phyloP scores from a whole-genome alignment of 2,329 filamentous ascomycete species.

The Paradendryphiella salina region DNA sequence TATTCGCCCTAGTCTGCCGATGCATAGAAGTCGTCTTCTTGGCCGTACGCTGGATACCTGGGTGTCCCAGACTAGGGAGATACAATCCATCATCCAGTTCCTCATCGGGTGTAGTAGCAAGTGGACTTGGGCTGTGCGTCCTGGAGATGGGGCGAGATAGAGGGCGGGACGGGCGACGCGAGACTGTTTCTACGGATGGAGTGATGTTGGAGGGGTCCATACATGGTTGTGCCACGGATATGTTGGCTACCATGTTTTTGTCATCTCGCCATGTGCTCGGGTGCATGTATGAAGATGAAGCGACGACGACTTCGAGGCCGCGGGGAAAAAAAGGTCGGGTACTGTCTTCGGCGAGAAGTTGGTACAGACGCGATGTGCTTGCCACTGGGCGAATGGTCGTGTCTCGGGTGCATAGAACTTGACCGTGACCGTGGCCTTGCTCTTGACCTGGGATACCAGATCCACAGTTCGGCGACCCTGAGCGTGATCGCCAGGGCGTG shows the following conservation, averaged over 20 bases:
- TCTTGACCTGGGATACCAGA: not conserved
- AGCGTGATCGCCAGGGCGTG: conserved; percentile 10
- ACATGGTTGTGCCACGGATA: not conserved
- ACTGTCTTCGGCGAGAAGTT: not conserved
- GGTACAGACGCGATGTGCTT: conserved; percentile 12
- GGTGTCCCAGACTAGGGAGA: conserved; percentile 4
- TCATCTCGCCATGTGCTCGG: not conserved
- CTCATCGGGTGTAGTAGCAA: not conserved
- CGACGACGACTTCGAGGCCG: too few species aligned
- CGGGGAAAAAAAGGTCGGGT: not conserved
- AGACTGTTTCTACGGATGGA: not conserved
- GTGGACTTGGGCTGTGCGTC: not conserved
- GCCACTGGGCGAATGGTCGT: conserved; percentile 15
- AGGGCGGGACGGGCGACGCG: not conserved
- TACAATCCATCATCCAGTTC: not conserved
- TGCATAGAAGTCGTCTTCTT: not conserved
- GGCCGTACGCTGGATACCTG: not conserved
- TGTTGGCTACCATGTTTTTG: not conserved
- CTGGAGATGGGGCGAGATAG: not conserved
- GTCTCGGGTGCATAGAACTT: not conserved
- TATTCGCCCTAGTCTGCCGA: not conserved
- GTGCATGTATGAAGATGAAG: not conserved
- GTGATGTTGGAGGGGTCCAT: conserved; percentile 1
- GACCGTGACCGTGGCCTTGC: too few species aligned
- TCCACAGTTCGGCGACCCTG: conserved; percentile 1